A percentile compares a stretch with the other conserved stretches of the same genome.
Evolutionary conservation across 2,329 filamentous ascomycete genomes (phyloP).

Genomic region (Aspergillus ustus): DNA sequence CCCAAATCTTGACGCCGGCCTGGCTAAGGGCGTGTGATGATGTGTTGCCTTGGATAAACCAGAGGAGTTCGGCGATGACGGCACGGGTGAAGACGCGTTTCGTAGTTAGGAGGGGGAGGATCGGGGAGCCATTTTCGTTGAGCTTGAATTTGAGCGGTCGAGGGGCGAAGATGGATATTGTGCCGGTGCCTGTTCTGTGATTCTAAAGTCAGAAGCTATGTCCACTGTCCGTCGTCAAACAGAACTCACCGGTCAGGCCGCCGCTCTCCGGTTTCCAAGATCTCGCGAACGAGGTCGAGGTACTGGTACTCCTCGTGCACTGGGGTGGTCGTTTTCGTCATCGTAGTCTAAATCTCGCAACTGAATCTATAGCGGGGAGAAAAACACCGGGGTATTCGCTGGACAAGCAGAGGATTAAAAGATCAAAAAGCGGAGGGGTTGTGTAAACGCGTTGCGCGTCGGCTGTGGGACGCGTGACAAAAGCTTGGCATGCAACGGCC

Average conservation of each 20-base stretch:
- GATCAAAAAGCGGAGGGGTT: neutral
- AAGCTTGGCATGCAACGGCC: neutral
- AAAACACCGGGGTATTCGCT: neutral
- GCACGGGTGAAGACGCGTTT: slow-evolving; percentile 94
- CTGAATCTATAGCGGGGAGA: neutral
- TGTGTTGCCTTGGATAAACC: slow-evolving; percentile 89
- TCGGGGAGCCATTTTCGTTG: slow-evolving; percentile 61
- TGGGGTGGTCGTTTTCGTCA: slow-evolving; percentile 26
- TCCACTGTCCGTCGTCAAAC: neutral
- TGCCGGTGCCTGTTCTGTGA: slow-evolving; percentile 79
- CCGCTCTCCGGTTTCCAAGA: slow-evolving; percentile 81
- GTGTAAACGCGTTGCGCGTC: neutral
- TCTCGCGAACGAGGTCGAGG: slow-evolving; percentile 83
- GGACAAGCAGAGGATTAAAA: neutral
- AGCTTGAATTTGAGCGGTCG: slow-evolving; percentile 85
- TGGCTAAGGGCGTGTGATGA: slow-evolving; percentile 76
- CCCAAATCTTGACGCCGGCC: slow-evolving; percentile 94
- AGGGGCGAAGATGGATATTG: slow-evolving; percentile 85
- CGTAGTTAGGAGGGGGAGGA: slow-evolving; percentile 92
- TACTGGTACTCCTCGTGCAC: slow-evolving; percentile 92
- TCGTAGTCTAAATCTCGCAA: neutral
- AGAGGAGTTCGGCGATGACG: slow-evolving; percentile 89
- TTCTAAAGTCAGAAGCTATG: neutral
- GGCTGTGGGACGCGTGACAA: neutral
- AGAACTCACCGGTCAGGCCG: slow-evolving; percentile 70